Evolutionary conservation across 306 rosid species (phyloP), one percentile per base, ranked within the genome.

Genomic region (Vachellia collinsii): DNA sequence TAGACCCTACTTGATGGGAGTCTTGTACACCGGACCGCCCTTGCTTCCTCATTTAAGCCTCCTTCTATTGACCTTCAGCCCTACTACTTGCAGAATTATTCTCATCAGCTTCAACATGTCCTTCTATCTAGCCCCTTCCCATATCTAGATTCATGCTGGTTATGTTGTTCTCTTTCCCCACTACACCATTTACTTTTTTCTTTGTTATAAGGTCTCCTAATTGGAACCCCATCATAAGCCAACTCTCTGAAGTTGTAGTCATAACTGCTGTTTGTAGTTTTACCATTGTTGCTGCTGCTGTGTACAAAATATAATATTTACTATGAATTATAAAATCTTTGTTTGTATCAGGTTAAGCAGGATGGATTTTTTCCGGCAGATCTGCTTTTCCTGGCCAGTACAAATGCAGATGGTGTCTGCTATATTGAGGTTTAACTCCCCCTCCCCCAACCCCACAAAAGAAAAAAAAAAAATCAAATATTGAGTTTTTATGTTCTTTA

Each of bases 371-470:
- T 94, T 82, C 99, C 99, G 62, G 95, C 97, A 13, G 97, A 94
- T 90, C 78, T 94, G 74, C 95, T 94, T 81, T 93, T 93, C 83
- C 87, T 94, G 82, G 99, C 97, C 51, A 85, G 95, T 82, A 92
- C 99, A 62, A 94, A 94, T 75, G 84, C 92, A 25, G 99, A 94
- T 88, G 99, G 99, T 81, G 94, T 94, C 81, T 93, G 97, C 91
- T 94, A 93, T 84, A 90, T 85, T 84, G 97, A 94, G 99, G 97
- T 94, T 81, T 23, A 39, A 75, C 50, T 66, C 72, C 72, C 70
- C 39, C 19, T 42, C 67, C 6, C 7, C 37, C 5, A 8, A 56
- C 72, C 12, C 7, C n/a, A n/a, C n/a, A n/a, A n/a, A n/a, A n/a
- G n/a, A 53, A 53, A 50, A 19, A 54, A 20, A 20, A 20, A 56